Base-by-base conservation (phyloP, 257 asterid species). In the Jaltomata sinuosa region DNA sequence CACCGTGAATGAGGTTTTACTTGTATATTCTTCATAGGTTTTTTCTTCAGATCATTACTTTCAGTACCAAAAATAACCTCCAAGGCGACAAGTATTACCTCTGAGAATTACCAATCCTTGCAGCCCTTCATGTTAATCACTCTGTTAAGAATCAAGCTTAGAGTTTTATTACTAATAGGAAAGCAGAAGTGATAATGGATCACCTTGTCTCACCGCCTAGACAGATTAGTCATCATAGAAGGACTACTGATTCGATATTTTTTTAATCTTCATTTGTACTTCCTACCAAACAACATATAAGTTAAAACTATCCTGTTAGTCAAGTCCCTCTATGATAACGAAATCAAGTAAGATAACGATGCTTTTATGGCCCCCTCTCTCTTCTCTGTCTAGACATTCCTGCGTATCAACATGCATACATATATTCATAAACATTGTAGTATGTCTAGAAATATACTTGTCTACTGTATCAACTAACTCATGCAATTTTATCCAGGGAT, bases 401-500 rank as follows among this genome's bases (percentile, higher is more conserved):
- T 40, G 55, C 27, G 15, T 42, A 74, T 74, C 57, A 22, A 45
- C 38, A 14, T 74, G 14, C 80, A 22, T 25, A 14, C 36, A 74
- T 74, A 22, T 42, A 74, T 74, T 15, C 81, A 74, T 74, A 74
- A 45, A 27, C 40, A 15, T 45, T 74, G 59, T 74, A 31, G 14
- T 34, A 65, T 57, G 80, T 36, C 18, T 53, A 29, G 22, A 27
- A 32, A 78, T 81, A 78, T 42, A 42, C 18, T 42, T 72, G 54
- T 14, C 80, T 42, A 42, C 25, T 27, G 1, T 45, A 74, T 67
- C 78, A 47, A 52, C 84, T 72, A 40, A 21, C 55, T 25, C 29
- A 0, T 83, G 79, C 80, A 67, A 45, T 50, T 40, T 52, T 82
- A 12, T 83, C 38, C 87, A 92, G 94, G 93, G 96, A 92, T 89